These are phyloP conservation scores for Marasmius oreades DNA, from an alignment of 1,284 basidiomycete genomes.

Conservation along the genomic window DNA sequence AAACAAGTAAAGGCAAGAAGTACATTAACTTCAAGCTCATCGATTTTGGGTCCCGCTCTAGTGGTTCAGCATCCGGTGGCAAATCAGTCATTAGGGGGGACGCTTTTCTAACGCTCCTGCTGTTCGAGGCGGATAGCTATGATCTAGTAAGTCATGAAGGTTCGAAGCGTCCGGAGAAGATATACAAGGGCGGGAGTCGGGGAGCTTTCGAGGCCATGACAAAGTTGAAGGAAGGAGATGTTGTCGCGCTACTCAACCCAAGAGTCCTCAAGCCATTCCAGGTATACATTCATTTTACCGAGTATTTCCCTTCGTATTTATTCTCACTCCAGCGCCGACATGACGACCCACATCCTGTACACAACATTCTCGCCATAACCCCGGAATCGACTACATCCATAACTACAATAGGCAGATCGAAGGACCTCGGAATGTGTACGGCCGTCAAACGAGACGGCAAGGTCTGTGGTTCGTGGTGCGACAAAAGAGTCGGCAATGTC, in stretches of 20 bases:
- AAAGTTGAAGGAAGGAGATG: constrained; percentile 83
- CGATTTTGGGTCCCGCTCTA: constrained; percentile 68
- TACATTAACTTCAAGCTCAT: constrained; percentile 87
- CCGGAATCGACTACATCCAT: constrained; percentile 80
- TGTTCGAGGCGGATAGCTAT: constrained; percentile 83
- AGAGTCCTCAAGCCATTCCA: constrained; percentile 82
- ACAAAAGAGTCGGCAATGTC: constrained; percentile 75
- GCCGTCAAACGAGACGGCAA: constrained; percentile 79
- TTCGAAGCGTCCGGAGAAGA: constrained; percentile 49
- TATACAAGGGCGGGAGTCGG: constrained; percentile 84
- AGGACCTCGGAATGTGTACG: constrained; percentile 81
- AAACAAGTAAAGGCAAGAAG: constrained; percentile 60
- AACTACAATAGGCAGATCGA: constrained; percentile 80
- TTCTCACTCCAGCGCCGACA: constrained; percentile 37
- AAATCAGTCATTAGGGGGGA: constrained; percentile 71
- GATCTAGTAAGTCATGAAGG: constrained; percentile 50
- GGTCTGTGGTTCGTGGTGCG: constrained; percentile 82
- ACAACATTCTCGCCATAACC: constrained; percentile 84
- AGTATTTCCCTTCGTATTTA: background rate
- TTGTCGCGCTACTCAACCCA: constrained; percentile 89
- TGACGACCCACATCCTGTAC: constrained; percentile 68
- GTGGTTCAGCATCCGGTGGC: constrained; percentile 45
- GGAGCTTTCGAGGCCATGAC: constrained; percentile 91
- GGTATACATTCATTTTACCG: constrained; percentile 38
- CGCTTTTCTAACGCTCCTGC: constrained; percentile 75